These are phyloP conservation scores for Zalaria sp. DNA, from an alignment of 2,329 filamentous ascomycete genomes.

Conservation along the genomic window DNA sequence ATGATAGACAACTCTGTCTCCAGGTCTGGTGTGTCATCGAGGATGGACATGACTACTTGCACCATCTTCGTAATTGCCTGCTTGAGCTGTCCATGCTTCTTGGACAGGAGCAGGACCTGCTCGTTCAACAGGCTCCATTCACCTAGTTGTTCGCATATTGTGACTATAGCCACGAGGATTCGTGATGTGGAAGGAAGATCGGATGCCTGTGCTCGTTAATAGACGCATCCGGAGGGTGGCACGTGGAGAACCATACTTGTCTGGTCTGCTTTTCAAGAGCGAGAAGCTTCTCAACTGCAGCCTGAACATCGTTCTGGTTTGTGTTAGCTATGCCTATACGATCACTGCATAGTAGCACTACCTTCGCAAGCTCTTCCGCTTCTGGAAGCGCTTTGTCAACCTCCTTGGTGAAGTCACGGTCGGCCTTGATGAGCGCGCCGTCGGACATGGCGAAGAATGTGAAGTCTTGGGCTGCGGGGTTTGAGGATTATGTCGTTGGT, in stretches of 20 bases:
- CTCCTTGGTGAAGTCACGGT: slow-evolving; percentile 98
- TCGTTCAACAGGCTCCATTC: slow-evolving; percentile 96
- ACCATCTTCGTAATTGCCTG: slow-evolving; percentile 99
- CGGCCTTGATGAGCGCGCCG: slow-evolving; percentile 67
- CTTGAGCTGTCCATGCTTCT: slow-evolving; percentile 99
- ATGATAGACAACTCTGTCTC: slow-evolving; percentile 89
- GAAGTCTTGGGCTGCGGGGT: not conserved
- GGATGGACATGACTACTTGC: slow-evolving; percentile 83
- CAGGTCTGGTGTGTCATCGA: slow-evolving; percentile 70
- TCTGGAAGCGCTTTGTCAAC: slow-evolving; percentile 84
- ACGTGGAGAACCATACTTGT: slow-evolving; percentile 47
- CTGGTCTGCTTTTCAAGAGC: slow-evolving; percentile 90
- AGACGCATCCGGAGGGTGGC: not conserved
- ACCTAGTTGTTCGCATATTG: slow-evolving; percentile 80
- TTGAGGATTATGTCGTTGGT: not conserved
- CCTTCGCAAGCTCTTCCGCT: slow-evolving; percentile 78
- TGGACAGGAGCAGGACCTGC: slow-evolving; percentile 87
- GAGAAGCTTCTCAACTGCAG: slow-evolving; percentile 85
- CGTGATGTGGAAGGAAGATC: slow-evolving; percentile 92
- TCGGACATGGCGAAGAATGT: slow-evolving; percentile 52
- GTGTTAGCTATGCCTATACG: slow-evolving; percentile 11
- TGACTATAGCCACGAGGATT: slow-evolving; percentile 75
- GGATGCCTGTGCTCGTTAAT: slow-evolving; percentile 50
- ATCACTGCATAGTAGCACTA: slow-evolving; percentile 18
- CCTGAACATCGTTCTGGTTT: slow-evolving; percentile 58